A percentile compares a stretch with the other conserved stretches of the same genome.
These are phyloP conservation scores for Penicillium sp. DNA, from an alignment of 2,329 filamentous ascomycete genomes.

Conservation along the genomic window DNA sequence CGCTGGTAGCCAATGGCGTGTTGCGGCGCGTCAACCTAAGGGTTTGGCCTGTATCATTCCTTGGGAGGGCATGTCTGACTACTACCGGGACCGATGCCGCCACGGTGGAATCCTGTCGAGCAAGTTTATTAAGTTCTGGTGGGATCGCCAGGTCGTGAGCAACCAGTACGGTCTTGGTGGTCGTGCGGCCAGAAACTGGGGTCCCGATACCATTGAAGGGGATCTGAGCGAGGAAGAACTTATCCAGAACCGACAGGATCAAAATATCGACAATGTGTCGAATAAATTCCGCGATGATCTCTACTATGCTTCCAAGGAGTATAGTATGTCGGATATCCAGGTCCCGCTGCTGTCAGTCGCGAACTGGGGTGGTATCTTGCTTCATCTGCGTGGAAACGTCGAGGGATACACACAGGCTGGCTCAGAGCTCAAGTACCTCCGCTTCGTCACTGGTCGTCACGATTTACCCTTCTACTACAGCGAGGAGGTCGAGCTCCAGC, in stretches of 20 bases:
- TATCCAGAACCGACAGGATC: slow-evolving; percentile 40
- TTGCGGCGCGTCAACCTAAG: slow-evolving; percentile 53
- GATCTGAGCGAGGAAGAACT: slow-evolving; percentile 38
- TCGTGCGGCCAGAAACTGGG: slow-evolving; percentile 54
- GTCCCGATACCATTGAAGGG: slow-evolving; percentile 46
- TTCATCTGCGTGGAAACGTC: slow-evolving; percentile 69
- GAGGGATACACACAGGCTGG: slow-evolving; percentile 64
- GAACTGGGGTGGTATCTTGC: slow-evolving; percentile 70
- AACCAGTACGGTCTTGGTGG: slow-evolving; percentile 67
- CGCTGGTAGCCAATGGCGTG: slow-evolving; percentile 56
- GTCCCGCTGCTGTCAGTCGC: slow-evolving; percentile 67
- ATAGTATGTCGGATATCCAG: slow-evolving; percentile 63
- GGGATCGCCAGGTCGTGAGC: slow-evolving; percentile 64
- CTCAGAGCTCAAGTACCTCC: slow-evolving; percentile 67
- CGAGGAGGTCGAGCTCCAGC: slow-evolving; percentile 67
- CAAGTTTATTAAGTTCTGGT: slow-evolving; percentile 64
- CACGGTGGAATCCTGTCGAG: slow-evolving; percentile 64
- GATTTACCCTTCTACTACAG: slow-evolving; percentile 72
- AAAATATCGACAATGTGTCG: slow-evolving; percentile 47
- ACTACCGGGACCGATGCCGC: slow-evolving; percentile 59
- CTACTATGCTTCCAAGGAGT: slow-evolving; percentile 67
- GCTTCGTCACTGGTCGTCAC: slow-evolving; percentile 69
- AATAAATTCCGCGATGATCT: slow-evolving; percentile 62
- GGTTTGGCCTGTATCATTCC: slow-evolving; percentile 54
- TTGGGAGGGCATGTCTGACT: slow-evolving; percentile 59